A percentile compares a stretch with the other conserved stretches of the same genome.
phyloP scores from a whole-genome alignment of 2,329 filamentous ascomycete species.

The Colletotrichum abscissum region DNA sequence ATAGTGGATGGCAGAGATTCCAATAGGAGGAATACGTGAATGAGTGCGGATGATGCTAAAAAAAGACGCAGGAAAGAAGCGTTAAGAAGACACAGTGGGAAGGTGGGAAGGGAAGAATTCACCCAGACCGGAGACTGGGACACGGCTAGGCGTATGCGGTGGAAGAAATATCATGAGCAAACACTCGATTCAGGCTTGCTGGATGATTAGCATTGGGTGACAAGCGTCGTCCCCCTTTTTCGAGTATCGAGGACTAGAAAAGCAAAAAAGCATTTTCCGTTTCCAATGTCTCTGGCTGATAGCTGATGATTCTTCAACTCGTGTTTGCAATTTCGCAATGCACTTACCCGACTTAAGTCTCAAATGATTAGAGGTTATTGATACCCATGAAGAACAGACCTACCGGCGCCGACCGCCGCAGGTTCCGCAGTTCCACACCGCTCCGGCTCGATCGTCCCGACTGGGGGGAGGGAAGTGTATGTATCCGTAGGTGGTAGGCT shows the following conservation, averaged over 20 bases:
- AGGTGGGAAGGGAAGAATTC: not conserved
- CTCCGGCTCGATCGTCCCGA: constrained; percentile 7
- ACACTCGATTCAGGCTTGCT: constrained; percentile 1
- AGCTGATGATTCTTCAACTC: not conserved
- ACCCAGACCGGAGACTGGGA: not conserved
- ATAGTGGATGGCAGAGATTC: constrained; percentile 16
- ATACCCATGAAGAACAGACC: not conserved
- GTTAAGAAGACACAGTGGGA: not conserved
- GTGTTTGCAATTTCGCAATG: too few species aligned
- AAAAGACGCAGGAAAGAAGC: constrained; percentile 13
- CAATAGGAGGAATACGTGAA: not conserved
- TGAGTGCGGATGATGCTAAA: not conserved
- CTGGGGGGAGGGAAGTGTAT: too few species aligned
- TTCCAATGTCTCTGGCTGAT: not conserved
- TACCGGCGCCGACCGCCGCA: constrained; percentile 9
- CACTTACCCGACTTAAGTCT: too few species aligned
- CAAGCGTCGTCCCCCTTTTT: not conserved
- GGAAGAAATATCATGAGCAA: constrained; percentile 20
- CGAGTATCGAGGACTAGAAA: constrained; percentile 10
- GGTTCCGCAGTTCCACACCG: constrained; percentile 10
- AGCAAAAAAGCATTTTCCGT: constrained; percentile 20
- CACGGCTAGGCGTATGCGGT: constrained; percentile 14
- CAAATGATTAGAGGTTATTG: too few species aligned
- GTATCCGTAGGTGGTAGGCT: too few species aligned
- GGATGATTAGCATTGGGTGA: not conserved